These are phyloP conservation scores for Bipolaris gigantea DNA, from an alignment of 2,329 filamentous ascomycete species.

Conservation along the genomic window DNA sequence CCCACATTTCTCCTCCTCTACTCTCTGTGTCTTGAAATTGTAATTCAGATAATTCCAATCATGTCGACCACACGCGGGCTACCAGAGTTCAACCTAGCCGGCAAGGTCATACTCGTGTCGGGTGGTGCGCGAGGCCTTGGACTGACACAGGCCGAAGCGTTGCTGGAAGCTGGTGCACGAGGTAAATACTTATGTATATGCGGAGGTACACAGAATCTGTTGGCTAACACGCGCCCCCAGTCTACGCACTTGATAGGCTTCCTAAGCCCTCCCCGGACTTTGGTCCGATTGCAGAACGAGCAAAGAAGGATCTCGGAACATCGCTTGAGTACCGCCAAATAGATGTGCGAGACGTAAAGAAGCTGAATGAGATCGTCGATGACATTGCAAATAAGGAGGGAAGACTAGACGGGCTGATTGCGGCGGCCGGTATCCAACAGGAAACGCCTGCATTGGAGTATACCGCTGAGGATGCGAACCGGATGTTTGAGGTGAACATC, in stretches of 20 bases:
- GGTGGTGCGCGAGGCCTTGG: conserved; percentile 73
- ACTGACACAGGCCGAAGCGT: conserved; percentile 71
- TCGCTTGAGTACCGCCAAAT: conserved; percentile 74
- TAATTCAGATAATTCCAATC: neutral
- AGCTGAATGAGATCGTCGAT: conserved; percentile 68
- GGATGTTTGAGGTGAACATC: conserved; percentile 64
- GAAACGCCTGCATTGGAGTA: conserved; percentile 84
- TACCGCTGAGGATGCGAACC: conserved; percentile 61
- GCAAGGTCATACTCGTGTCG: conserved; percentile 71
- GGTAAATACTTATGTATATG: conserved; percentile 44
- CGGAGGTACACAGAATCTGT: neutral
- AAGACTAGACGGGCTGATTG: conserved; percentile 77
- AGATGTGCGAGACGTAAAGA: conserved; percentile 73
- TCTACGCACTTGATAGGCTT: conserved; percentile 68
- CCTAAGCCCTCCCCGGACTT: conserved; percentile 64
- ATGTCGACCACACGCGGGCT: conserved; percentile 46
- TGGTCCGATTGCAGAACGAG: conserved; percentile 64
- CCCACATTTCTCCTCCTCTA: neutral
- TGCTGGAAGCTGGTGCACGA: conserved; percentile 74
- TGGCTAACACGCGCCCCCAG: conserved; percentile 39
- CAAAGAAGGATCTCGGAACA: conserved; percentile 65
- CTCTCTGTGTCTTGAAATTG: neutral
- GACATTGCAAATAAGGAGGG: conserved; percentile 71
- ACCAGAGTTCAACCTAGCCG: conserved; percentile 74
- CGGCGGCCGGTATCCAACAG: conserved; percentile 76